Conservation (phyloP, 1,139 yeast species). For the Candida labiduridarum region DNA sequence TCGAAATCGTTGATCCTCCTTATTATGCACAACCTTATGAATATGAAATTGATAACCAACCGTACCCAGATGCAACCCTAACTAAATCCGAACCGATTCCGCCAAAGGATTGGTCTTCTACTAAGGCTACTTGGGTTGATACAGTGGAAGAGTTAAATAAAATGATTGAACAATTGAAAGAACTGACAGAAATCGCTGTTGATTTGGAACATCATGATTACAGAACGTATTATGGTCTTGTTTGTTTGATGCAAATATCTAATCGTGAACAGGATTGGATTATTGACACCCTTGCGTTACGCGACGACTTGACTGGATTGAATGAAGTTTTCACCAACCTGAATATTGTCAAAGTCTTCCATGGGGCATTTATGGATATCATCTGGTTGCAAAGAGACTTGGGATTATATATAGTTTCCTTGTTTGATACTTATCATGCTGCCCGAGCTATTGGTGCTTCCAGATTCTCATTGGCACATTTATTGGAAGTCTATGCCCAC, state of each 20-base stretch:
- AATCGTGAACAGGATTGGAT: conserved; percentile 80
- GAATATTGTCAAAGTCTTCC: conserved; percentile 78
- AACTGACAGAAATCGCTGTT: conserved; percentile 75
- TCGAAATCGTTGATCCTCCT: conserved; percentile 49
- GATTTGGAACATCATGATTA: conserved; percentile 97
- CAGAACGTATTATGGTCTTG: conserved; percentile 86
- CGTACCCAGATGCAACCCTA: conserved; percentile 66
- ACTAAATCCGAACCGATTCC: conserved; percentile 52
- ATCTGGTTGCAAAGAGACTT: conserved; percentile 96
- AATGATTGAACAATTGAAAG: conserved; percentile 57
- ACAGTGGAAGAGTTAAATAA: conserved; percentile 49
- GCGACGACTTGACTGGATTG: conserved; percentile 69
- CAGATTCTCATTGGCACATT: conserved; percentile 79
- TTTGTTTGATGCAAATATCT: conserved; percentile 92
- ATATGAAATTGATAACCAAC: conserved; percentile 69
- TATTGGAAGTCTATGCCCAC: conserved; percentile 77
- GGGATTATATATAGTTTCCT: conserved; percentile 85
- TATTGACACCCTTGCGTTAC: conserved; percentile 73
- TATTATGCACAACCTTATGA: conserved; percentile 84
- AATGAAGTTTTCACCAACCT: conserved; percentile 85
- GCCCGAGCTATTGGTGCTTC: conserved; percentile 77
- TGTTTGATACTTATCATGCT: conserved; percentile 94
- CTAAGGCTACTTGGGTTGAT: conserved; percentile 74
- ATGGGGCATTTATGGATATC: conserved; percentile 97
- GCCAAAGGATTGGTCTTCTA: conserved; percentile 65